Evolutionary conservation across 73 alveolate species (phyloP).

Genomic region (Tetrahymena malaccensis): DNA sequence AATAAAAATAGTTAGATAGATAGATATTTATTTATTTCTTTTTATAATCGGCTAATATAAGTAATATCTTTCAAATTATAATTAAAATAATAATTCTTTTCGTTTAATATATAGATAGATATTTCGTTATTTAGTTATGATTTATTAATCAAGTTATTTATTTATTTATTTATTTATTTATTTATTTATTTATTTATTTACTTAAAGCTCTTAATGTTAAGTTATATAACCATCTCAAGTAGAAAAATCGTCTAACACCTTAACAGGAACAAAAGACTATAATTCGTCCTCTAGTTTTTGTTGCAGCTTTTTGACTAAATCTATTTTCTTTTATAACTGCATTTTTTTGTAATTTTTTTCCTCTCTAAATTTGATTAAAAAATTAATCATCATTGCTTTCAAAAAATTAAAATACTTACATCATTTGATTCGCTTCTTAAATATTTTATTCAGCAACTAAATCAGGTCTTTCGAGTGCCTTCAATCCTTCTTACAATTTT

Average conservation of each 20-base stretch:
- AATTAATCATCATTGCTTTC: neutral
- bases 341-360: neutral
- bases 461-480: slow-evolving; percentile 35
- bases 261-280: neutral
- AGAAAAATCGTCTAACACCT: neutral
- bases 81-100: too few relatives aligned
- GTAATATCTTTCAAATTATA: neutral
- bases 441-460: slow-evolving; percentile 18
- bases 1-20: neutral
- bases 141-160: too few relatives aligned
- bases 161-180: too few relatives aligned
- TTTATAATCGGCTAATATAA: too few relatives aligned
- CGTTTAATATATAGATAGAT: neutral
- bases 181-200: too few relatives aligned
- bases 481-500: slow-evolving; percentile 3
- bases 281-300: neutral
- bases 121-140: too few relatives aligned
- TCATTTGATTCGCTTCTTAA: slow-evolving; percentile 28
- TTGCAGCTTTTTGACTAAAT: neutral
- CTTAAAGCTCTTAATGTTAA: too few relatives aligned
- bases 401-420: neutral
- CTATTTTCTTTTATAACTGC: neutral
- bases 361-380: neutral
- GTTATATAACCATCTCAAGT: neutral
- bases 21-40: too few relatives aligned